Evolutionary conservation across 257 asterid species (phyloP).

Genomic region (Solanum lycopersicoides): DNA sequence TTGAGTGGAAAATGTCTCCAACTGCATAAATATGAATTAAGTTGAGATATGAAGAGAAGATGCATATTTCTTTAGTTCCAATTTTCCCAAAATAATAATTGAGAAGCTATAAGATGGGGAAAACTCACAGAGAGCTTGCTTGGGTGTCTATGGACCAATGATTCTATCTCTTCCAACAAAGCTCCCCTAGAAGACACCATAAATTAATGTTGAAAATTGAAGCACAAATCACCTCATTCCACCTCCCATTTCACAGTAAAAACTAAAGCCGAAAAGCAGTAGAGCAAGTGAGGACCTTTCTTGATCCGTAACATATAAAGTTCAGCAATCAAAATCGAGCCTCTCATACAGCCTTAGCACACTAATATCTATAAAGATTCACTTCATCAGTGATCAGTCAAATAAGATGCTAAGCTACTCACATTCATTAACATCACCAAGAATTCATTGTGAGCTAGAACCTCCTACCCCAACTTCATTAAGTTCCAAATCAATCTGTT

Average conservation of each 20-base stretch:
- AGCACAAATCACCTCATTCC: background rate
- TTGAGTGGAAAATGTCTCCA: conserved; percentile 50
- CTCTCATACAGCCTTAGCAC: background rate
- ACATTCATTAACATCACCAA: background rate
- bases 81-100: background rate
- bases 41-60: background rate
- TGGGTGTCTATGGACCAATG: conserved; percentile 86
- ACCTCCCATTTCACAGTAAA: background rate
- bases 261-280: background rate
- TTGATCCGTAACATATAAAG: background rate
- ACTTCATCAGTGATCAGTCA: background rate
- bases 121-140: conserved; percentile 78
- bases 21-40: conserved; percentile 26
- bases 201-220: background rate
- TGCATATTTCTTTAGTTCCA: background rate
- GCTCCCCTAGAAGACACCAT: conserved; percentile 50
- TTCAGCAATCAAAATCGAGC: background rate
- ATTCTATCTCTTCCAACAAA: conserved; percentile 69
- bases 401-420: background rate
- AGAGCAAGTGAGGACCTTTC: background rate
- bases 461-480: background rate
- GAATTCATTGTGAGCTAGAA: background rate
- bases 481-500: background rate
- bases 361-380: background rate
- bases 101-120: background rate